A percentile compares a stretch with the other conserved stretches of the same genome.
phyloP scores from a whole-genome alignment of 2,329 filamentous ascomycete species.

The Samsoniella hepiali region DNA sequence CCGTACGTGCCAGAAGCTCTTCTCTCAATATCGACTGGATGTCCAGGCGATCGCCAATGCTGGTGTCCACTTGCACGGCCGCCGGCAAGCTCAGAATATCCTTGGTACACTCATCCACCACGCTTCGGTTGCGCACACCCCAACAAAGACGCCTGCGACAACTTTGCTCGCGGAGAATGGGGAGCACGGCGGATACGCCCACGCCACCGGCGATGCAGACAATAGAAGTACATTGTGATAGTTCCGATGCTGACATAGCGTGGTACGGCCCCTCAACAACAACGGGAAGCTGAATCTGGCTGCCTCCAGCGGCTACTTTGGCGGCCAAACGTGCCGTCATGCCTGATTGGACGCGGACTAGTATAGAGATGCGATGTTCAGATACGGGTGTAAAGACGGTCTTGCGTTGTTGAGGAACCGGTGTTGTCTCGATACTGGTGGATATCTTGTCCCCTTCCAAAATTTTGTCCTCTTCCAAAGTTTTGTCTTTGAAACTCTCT shows the following conservation, averaged over 20 bases:
- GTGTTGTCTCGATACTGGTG: background rate
- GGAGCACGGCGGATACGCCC: slow-evolving; percentile 31
- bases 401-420: background rate
- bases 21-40: slow-evolving; percentile 24
- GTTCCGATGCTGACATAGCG: slow-evolving; percentile 22
- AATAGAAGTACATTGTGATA: slow-evolving; percentile 27
- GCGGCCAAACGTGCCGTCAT: slow-evolving; percentile 25
- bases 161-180: slow-evolving; percentile 22
- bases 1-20: slow-evolving; percentile 21
- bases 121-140: slow-evolving; percentile 24
- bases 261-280: slow-evolving; percentile 31
- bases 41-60: slow-evolving; percentile 25
- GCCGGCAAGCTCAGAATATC: slow-evolving; percentile 21
- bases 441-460: background rate
- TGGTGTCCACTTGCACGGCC: slow-evolving; percentile 24
- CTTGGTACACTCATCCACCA: slow-evolving; percentile 21
- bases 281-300: slow-evolving; percentile 23
- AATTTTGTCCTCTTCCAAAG: background rate
- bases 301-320: slow-evolving; percentile 7
- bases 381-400: background rate
- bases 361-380: slow-evolving; percentile 22
- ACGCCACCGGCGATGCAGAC: slow-evolving; percentile 34
- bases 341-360: slow-evolving; percentile 26
- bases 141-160: slow-evolving; percentile 26
- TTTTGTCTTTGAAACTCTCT: background rate